Conservation (phyloP, 768 basidiomycete genomes). For the Lentinula edodes region DNA sequence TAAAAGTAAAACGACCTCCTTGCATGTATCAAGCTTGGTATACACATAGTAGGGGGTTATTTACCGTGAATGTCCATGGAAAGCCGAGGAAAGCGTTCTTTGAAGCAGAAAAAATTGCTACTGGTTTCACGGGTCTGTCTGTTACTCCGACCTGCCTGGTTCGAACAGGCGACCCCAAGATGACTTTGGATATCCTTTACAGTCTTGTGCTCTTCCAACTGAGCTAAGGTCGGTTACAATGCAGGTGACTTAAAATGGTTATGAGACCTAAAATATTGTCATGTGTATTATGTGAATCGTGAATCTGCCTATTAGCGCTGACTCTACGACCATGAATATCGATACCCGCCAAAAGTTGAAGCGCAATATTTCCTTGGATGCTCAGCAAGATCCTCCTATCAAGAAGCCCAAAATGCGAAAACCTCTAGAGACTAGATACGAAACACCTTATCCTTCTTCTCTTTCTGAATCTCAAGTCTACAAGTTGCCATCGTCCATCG, state of each 20-base stretch:
- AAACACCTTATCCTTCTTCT: slow-evolving; percentile 20
- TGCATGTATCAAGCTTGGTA: no score
- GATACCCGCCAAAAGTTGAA: slow-evolving; percentile 2
- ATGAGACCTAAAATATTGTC: no score
- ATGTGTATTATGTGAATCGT: no score
- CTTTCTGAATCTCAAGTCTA: slow-evolving; percentile 19
- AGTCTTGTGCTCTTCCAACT: slow-evolving; percentile 50
- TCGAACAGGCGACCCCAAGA: slow-evolving; percentile 10
- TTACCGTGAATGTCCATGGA: no score
- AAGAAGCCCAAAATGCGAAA: slow-evolving; percentile 5
- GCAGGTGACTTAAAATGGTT: no score
- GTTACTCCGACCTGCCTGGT: slow-evolving; percentile 8
- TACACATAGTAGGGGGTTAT: no score
- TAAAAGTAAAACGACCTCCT: no score
- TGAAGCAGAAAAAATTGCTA: background rate
- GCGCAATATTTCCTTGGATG: slow-evolving; percentile 1
- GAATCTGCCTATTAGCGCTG: background rate
- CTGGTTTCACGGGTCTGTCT: no score
- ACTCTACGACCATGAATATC: background rate
- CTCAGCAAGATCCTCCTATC: background rate
- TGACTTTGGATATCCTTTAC: slow-evolving; percentile 20
- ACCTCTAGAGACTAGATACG: slow-evolving; percentile 6
- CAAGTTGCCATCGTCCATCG: slow-evolving; percentile 17
- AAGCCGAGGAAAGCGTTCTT: background rate
- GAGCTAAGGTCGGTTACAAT: slow-evolving; percentile 36